Percentiles rank a stretch among this genome's conserved stretches.
Evolutionary conservation across 164 flowering plant species (phyloP).

Genomic region (Brasenia schreberi): DNA sequence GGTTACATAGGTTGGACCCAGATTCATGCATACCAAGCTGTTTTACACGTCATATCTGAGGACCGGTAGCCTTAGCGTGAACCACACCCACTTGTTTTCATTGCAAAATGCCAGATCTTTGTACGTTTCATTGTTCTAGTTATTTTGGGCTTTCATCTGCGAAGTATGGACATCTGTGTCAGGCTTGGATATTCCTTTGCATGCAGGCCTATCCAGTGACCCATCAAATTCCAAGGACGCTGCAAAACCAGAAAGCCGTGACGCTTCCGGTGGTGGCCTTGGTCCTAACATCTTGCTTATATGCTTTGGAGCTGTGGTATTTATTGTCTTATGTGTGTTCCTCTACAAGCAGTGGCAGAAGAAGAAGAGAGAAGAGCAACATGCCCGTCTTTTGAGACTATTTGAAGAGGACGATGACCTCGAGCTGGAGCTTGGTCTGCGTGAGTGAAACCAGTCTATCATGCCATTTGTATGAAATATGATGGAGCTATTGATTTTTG

Average conservation of each 20-base stretch:
- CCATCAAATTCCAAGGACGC: slow-evolving; percentile 28
- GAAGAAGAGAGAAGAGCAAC: slow-evolving; percentile 81
- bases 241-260: slow-evolving; percentile 12
- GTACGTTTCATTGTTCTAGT: no score
- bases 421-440: slow-evolving; percentile 83
- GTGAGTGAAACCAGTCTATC: slow-evolving; percentile 30
- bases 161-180: background rate
- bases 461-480: slow-evolving; percentile 1
- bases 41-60: no score
- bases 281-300: slow-evolving; percentile 34
- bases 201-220: slow-evolving; percentile 41
- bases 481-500: slow-evolving; percentile 16
- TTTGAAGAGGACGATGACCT: slow-evolving; percentile 94
- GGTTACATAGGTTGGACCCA: no score
- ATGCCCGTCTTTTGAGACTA: slow-evolving; percentile 77
- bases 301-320: slow-evolving; percentile 27
- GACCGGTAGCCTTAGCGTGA: no score
- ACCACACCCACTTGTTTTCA: no score
- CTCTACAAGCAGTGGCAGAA: slow-evolving; percentile 73
- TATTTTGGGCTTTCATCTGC: background rate
- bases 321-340: slow-evolving; percentile 29
- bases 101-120: no score
- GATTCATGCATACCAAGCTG: no score
- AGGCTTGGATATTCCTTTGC: background rate
- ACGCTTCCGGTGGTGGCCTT: slow-evolving; percentile 16